A percentile compares a stretch with the other conserved stretches of the same genome.
Evolutionary conservation across 2,329 filamentous ascomycete species (phyloP).

Genomic region (Fusarium pseudonygamai): DNA sequence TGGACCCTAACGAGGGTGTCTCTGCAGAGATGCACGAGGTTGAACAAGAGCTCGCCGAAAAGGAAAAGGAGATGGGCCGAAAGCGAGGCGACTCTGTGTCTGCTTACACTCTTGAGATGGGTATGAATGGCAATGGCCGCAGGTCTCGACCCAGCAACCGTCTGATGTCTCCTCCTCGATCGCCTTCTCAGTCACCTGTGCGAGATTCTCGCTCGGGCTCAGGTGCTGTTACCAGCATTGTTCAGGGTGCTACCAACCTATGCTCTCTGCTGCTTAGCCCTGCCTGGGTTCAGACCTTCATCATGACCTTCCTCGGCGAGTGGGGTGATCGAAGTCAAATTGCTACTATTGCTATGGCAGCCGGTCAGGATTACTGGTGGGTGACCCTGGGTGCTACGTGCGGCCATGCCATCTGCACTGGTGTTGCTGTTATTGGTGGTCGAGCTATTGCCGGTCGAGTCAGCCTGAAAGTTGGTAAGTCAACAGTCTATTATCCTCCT

Average conservation of each 20-base stretch:
- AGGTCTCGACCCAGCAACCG: conserved; percentile 79
- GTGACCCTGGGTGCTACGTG: conserved; percentile 88
- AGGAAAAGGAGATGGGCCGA: conserved; percentile 79
- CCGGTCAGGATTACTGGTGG: conserved; percentile 99
- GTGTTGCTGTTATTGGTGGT: conserved; percentile 89
- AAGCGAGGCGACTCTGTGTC: conserved; percentile 72
- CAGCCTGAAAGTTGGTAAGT: conserved; percentile 94
- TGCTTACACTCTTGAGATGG: conserved; percentile 83
- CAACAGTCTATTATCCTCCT: not conserved
- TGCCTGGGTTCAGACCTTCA: conserved; percentile 98
- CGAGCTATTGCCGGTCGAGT: conserved; percentile 92
- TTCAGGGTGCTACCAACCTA: conserved; percentile 82
- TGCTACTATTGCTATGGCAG: conserved; percentile 98
- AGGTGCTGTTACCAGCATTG: conserved; percentile 51
- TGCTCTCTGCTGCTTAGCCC: conserved; percentile 89
- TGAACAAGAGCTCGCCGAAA: conserved; percentile 91
- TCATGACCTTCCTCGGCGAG: conserved; percentile 98
- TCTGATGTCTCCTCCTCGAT: conserved; percentile 82
- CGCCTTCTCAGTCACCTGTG: conserved; percentile 79
- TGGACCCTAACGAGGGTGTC: conserved; percentile 90
- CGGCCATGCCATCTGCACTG: conserved; percentile 90
- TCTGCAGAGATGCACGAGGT: conserved; percentile 98
- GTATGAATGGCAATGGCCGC: conserved; percentile 66
- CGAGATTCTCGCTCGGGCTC: conserved; percentile 64
- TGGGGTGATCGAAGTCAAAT: conserved; percentile 99